Evolutionary conservation across 2,329 filamentous ascomycete genomes (phyloP).

Genomic region (Colletotrichum kahawae): DNA sequence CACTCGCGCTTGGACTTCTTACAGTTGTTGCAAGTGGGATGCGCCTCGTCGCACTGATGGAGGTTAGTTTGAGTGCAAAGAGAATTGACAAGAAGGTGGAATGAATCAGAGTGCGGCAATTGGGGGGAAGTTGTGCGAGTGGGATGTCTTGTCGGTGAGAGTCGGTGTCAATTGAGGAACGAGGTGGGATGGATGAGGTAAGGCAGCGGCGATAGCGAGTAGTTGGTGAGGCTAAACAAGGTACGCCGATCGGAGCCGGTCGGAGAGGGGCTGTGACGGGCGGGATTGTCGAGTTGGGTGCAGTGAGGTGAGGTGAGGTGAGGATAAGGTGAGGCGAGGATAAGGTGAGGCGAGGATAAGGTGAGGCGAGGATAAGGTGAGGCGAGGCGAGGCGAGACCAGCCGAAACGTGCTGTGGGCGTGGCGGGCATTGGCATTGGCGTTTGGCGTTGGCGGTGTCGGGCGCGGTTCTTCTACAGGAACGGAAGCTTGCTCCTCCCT

Average conservation of each 20-base stretch:
- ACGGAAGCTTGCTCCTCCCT: slow-evolving; percentile 20
- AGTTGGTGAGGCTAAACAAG: background rate
- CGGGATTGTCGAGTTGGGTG: background rate
- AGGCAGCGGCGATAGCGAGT: background rate
- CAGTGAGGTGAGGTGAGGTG: background rate
- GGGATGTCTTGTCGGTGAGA: background rate
- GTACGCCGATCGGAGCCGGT: background rate
- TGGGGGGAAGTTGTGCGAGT: background rate
- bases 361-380: background rate
- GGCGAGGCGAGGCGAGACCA: background rate
- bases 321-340: background rate
- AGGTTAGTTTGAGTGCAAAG: background rate
- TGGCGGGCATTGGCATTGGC: background rate
- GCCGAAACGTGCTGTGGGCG: background rate
- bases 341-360: background rate
- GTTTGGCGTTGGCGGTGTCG: background rate
- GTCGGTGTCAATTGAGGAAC: background rate
- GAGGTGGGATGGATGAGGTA: background rate
- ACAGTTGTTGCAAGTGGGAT: slow-evolving; percentile 90
- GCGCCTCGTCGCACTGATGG: slow-evolving; percentile 88
- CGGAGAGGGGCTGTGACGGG: background rate
- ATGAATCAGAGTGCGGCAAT: background rate
- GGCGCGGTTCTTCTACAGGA: slow-evolving; percentile 16
- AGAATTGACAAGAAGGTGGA: background rate
- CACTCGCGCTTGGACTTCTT: slow-evolving; percentile 89